Evolutionary conservation across 352 stramenopile species (phyloP).

Genomic region (Globisporangium echinulatum): DNA sequence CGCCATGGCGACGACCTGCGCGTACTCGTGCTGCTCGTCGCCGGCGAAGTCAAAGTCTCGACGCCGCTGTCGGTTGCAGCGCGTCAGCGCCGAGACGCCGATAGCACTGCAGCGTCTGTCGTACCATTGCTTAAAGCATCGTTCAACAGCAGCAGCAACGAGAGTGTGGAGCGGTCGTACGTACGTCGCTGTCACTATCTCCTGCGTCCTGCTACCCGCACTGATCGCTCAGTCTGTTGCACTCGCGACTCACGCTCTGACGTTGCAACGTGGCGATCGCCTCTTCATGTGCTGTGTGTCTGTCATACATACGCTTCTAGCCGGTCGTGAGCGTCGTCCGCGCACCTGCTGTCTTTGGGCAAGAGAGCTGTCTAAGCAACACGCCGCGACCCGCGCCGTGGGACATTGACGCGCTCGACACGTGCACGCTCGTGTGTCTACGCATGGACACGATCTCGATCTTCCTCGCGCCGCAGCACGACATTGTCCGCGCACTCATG

Average conservation of each 20-base stretch:
- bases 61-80: constrained; percentile 8
- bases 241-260: no score
- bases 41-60: constrained; percentile 63
- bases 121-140: background rate
- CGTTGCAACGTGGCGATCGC: no score
- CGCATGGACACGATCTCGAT: constrained; percentile 52
- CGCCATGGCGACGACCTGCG: constrained; percentile 47
- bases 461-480: constrained; percentile 40
- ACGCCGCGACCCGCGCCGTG: constrained; percentile 31
- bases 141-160: constrained; percentile 7
- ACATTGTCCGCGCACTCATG: constrained; percentile 42
- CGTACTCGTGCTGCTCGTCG: constrained; percentile 53
- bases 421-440: constrained; percentile 52
- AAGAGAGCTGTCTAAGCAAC: constrained; percentile 48
- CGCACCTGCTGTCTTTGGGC: constrained; percentile 63
- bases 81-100: no score
- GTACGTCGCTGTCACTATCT: constrained; percentile 2
- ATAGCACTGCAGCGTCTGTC: no score
- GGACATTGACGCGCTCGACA: constrained; percentile 54
- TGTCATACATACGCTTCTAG: constrained; percentile 1
- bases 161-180: constrained; percentile 4
- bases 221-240: no score
- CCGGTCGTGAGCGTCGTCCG: constrained; percentile 51
- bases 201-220: background rate
- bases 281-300: background rate